Conservation (phyloP, 371 early-diverging fungal species). For the Thermomucor indicae-seudaticae region DNA sequence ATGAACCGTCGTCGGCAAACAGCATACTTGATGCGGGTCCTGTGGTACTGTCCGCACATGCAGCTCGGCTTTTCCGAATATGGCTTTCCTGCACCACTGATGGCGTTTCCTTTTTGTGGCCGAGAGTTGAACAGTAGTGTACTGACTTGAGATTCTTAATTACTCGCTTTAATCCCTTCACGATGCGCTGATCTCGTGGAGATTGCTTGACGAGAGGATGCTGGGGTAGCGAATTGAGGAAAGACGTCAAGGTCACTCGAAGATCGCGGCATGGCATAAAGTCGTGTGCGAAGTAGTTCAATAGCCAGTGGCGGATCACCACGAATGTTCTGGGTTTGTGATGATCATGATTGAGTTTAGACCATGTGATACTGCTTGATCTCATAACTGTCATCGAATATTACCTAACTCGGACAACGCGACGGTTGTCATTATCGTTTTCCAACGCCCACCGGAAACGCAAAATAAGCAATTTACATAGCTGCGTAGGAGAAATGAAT, state of each 20-base stretch:
- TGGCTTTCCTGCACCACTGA: not conserved
- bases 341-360: too few species aligned
- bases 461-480: conserved; percentile 53
- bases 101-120: not conserved
- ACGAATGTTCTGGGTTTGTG: conserved; percentile 53
- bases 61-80: too few species aligned
- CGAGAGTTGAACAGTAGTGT: conserved; percentile 20
- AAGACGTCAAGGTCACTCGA: conserved; percentile 36
- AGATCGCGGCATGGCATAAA: conserved; percentile 49
- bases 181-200: conserved; percentile 55
- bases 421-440: conserved; percentile 48
- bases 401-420: conserved; percentile 57
- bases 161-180: conserved; percentile 50
- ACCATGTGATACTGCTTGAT: too few species aligned
- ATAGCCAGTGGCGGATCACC: conserved; percentile 63
- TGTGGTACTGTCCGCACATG: too few species aligned
- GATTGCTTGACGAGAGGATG: conserved; percentile 45
- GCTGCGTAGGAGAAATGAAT: conserved; percentile 54
- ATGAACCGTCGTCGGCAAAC: conserved; percentile 24
- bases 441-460: conserved; percentile 60
- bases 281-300: conserved; percentile 64
- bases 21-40: not conserved
- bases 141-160: conserved; percentile 40
- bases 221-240: conserved; percentile 36
- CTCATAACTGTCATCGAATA: too few species aligned